Evolutionary conservation across 306 rosid species (phyloP).

Genomic region (Vigna hirtella): DNA sequence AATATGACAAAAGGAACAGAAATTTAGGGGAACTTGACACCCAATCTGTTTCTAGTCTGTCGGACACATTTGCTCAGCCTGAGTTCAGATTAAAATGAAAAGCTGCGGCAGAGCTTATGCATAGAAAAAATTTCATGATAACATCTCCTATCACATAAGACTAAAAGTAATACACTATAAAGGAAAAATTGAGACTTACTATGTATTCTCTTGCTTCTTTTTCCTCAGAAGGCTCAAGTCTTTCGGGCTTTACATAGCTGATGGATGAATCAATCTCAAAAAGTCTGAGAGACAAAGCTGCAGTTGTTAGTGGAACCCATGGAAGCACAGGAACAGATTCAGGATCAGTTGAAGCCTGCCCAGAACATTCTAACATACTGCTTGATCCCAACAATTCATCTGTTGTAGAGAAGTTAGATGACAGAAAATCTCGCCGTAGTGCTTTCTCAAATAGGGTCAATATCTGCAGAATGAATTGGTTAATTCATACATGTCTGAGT

Average conservation of each 20-base stretch:
- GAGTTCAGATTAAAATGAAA: not conserved
- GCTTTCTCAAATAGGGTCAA: constrained; percentile 77
- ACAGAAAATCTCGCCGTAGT: constrained; percentile 71
- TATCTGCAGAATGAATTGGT: constrained; percentile 58
- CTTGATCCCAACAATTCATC: constrained; percentile 70
- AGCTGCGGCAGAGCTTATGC: not conserved
- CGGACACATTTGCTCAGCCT: not conserved
- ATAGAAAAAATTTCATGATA: constrained; percentile 3
- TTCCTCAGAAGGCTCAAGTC: constrained; percentile 59
- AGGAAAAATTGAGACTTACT: constrained; percentile 54
- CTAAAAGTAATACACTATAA: not conserved
- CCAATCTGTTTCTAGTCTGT: constrained; percentile 11
- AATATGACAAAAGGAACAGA: constrained; percentile 20
- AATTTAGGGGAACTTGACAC: constrained; percentile 12
- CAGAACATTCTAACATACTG: constrained; percentile 50
- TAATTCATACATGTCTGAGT: constrained; percentile 31
- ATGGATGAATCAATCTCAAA: constrained; percentile 84
- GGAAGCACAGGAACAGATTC: constrained; percentile 76
- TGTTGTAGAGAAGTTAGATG: constrained; percentile 72
- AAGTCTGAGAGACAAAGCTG: constrained; percentile 88
- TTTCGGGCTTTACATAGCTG: constrained; percentile 60
- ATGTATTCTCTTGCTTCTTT: constrained; percentile 58
- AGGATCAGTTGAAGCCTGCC: constrained; percentile 50
- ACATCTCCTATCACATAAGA: constrained; percentile 22
- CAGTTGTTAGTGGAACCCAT: constrained; percentile 88